Evolutionary conservation across 176 grass and related monocot species (phyloP), one percentile per base, ranked within the genome.

Genomic region (Phyllostachys edulis): DNA sequence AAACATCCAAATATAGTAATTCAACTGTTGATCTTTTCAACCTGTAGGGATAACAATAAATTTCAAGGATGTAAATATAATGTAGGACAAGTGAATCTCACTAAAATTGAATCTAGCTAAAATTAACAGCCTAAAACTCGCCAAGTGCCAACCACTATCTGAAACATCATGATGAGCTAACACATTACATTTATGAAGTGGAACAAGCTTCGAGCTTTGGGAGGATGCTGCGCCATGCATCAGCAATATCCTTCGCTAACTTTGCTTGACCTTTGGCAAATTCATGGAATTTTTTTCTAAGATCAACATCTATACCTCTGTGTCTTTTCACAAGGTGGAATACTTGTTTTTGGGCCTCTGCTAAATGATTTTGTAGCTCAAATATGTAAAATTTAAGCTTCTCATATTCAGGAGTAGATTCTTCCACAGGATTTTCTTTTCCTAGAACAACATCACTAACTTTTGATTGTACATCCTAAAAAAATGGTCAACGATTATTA

Each of bases 261-360:
- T 98, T 98, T 55, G 96, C 96, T 63, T 98, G 96, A 49, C 96
- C 96, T 64, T 95, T 98, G 0, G 96, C 38, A 39, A 39, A 39
- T 39, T 39, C 38, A 39, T n/a, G n/a, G n/a, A n/a, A 7, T 11
- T 79, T 52, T 32, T 7, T 50, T 15, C 13, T 69, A 34, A 18
- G 78, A 47, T 38, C 52, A 80, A 79, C 64, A n/a, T 11, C 42
- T 71, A 41, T 85, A 98, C 95, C 95, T 93, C 89, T 91, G 68
- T 98, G 92, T 72, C 92, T 89, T 84, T 98, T 98, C 72, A 98
- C 96, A 88, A 98, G 92, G 79, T 91, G 91, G 64, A 89, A 93
- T 76, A 92, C 96, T 83, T 98, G 96, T 86, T 93, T 98, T 61
- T 98, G 96, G 29, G 96, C 90, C 85, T 98, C 96, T 85, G 89